Evolutionary conservation across 805 yeast species (phyloP), one percentile per base, ranked within the genome.

Genomic region (Hanseniaspora jakobsenii): DNA sequence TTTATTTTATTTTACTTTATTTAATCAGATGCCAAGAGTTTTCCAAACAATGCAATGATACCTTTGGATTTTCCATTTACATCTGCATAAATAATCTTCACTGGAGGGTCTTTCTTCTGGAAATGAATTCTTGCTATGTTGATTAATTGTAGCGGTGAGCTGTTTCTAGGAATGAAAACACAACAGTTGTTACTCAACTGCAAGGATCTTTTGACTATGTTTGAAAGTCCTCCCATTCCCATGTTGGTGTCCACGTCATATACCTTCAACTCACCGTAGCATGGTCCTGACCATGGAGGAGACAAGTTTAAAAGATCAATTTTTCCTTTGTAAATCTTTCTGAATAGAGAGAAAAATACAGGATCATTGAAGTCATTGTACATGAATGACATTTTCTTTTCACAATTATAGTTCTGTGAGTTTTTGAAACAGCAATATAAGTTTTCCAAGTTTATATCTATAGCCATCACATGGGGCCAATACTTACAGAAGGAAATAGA

Each of bases 201-300:
- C 26, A 62, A 52, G 48, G 75, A 58, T 17, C 67, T 68, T n/a
- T 39, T 37, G 22, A 78, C 57, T 6, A 79, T 55, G 24, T 61
- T 58, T 17, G 66, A 63, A 8, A 80, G 49, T 4, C 63, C 61
- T 8, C 36, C 48, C 2, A 66, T 61, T 0, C 86, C 86, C 50
- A 72, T 48, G 42, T 63, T 57, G 8, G 57, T 48, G 30, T 61
- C 60, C 18, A 78, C 57, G 50, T 78, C 77, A 57, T 70, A 78
- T 2, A 51, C 49, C 0, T 57, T 56, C n/a, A 59, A 50, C 19
- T 58, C 53, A 38, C 63, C 60, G 57, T 82, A 83, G 2, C 60
- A 56, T 0, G 84, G 81, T 0, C 94, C 94, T 27, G 91, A 93
- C 94, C 93, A 83, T 0, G 93, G 93, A 1, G 93, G 93, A 1